A percentile compares a stretch with the other conserved stretches of the same genome.
Conservation (phyloP, 1,284 basidiomycete genomes). For the Ceratorhiza oryzae-sativae region DNA sequence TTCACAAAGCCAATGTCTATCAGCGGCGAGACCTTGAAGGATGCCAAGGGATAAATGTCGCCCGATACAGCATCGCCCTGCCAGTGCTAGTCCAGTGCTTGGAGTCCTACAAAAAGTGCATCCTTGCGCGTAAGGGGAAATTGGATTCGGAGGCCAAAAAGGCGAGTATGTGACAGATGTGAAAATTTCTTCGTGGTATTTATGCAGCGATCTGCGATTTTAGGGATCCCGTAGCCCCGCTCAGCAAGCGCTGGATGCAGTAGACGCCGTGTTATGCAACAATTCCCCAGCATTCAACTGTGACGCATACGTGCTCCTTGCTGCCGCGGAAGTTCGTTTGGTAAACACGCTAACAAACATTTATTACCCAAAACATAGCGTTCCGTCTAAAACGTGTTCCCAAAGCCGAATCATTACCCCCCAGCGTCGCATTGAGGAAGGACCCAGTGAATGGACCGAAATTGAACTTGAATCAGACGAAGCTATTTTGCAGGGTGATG, state of each 20-base stretch:
- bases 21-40: not conserved
- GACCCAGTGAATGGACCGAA: not conserved
- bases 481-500: not conserved
- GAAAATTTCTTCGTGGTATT: not conserved
- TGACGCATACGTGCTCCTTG: conserved; percentile 4
- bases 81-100: not conserved
- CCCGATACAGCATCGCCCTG: not conserved
- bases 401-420: too few relatives aligned
- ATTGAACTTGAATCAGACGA: not conserved
- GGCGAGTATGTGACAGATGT: too few relatives aligned
- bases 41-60: conserved; percentile 5
- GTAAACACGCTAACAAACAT: not conserved
- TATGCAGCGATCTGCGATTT: not conserved
- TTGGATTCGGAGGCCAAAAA: too few relatives aligned
- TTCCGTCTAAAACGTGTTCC: too few relatives aligned
- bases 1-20: not conserved
- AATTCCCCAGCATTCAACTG: conserved; percentile 8
- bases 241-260: not conserved
- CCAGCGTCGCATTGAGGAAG: too few relatives aligned
- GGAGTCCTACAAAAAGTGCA: not conserved
- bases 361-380: not conserved
- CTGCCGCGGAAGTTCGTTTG: conserved; percentile 10
- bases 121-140: not conserved
- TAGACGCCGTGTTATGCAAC: conserved; percentile 11
- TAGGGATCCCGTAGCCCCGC: not conserved